Base-by-base conservation (phyloP, 2,329 filamentous ascomycete species). In the Monilinia laxa region DNA sequence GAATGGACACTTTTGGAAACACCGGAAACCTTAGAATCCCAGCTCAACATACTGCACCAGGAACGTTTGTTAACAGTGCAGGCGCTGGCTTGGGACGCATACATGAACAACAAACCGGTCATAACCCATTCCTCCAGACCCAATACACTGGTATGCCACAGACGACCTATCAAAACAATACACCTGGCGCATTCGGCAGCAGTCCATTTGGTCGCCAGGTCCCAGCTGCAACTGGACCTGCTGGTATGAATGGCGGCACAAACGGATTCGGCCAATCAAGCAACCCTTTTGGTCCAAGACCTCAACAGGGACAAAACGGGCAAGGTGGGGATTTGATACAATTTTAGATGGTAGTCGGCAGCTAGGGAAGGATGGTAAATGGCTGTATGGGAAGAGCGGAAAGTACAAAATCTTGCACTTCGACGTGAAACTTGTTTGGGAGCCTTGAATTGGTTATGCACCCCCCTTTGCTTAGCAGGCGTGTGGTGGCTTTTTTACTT, bases 1-100 rank as follows among this genome's bases (percentile, higher is more conserved):
- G 95, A 31, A 91, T 96, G 82, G 95, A 99, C 76, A 99, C 95
- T 0, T 99, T 96, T 77, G 95, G 95, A 71, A 99, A 99, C 77
- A 92, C 92, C n/a, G 95, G 95, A 72, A 92, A 98, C 71, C 84
- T 97, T 57, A 93, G 95, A 78, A 96, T 99, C 70, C 95, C 95
- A 1, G 89, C 95, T 2, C 95, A 99, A 77, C 95, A 99, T 78
- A 99, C 95, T 0, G 93, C 95, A 1, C 95, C 95, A 0, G 95
- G 94, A 35, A 96, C 91, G 0, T 99, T 98, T 77, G 90, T 99
- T 80, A 99, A 99, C 80, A 96, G 92, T 68, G 93, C 95, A 9
- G 95, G 95, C 60, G 83, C 90, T 49, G 91, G 92, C n/a, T 80
- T 91, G 67, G 87, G 87, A 72, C 85, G 86, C 67, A 79, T 97